Base-by-base conservation (phyloP, 192 early-diverging fungal genomes). In the Pilobolus umbonatus region DNA sequence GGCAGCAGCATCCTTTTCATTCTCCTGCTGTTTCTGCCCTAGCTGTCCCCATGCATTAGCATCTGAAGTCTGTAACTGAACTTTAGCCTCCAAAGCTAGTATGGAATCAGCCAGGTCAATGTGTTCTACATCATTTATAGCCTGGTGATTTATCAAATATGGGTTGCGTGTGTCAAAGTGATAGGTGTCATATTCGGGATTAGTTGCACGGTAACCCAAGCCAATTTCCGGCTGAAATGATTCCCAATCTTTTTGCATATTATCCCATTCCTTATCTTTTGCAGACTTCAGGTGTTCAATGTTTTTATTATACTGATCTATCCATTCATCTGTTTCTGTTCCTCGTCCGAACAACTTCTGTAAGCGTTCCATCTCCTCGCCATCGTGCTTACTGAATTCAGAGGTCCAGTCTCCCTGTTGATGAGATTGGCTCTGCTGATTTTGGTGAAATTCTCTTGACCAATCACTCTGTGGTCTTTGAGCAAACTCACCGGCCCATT, bases 21-120 rank as follows among this genome's bases (percentile, higher is more conserved):
- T 97, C 61, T 99, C 97, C 57, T 96, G 94, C 59, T 98, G 95
- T 44, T 77, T 74, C 35, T 88, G 75, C 19, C 95, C 96, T 4
- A 99, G 77, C 57, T 82, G 66, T 50, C 85, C 72, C 96, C 96
- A 99, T 50, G 87, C 78, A 0, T 67, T 64, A 1, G 92, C 88
- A 31, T 96, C 86, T n/a, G 73, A 62, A 0, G 89, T 86, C 36
- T 90, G 80, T 44, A 82, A 71, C 62, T 93, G 86, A 22, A 94
- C 88, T 3, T 84, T 78, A 4, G 91, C 91, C 65, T 96, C 95
- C 4, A 97, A 80, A 3, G 88, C 88, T 58, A 96, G 69, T 45
- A 96, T 92, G 1, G 88, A 80, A 44, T 97, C 95, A 25, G 85
- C 76, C 2, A 97, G 61, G 62, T 85, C 88, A n/a, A 68, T 65